Conservation (phyloP, 2,329 filamentous ascomycete genomes). For the Akanthomyces uredinophilus region DNA sequence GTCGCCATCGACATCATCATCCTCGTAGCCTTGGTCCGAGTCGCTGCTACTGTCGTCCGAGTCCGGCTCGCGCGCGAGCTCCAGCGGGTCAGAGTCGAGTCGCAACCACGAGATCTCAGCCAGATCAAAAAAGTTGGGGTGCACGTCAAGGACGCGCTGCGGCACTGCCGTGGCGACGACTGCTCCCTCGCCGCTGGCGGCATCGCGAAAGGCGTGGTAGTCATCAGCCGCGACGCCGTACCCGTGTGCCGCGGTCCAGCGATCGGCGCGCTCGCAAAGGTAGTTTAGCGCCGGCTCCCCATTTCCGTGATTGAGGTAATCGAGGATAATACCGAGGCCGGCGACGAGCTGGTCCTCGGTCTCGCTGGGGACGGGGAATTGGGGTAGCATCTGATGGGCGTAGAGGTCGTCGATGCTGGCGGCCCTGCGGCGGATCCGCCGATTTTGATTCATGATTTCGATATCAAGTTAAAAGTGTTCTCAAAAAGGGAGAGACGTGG, state of each 20-base stretch:
- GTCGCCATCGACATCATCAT: no score
- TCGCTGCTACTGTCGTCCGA: no score
- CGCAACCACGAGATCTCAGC: not conserved
- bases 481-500: no score
- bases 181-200: not conserved
- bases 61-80: no score
- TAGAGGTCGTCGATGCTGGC: no score
- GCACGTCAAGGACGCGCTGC: not conserved
- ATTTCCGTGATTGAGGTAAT: conserved; percentile 25
- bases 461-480: no score
- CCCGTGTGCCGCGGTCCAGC: not conserved
- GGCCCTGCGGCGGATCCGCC: no score
- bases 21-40: no score
- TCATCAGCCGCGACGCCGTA: not conserved
- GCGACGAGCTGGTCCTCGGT: not conserved
- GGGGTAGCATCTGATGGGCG: no score
- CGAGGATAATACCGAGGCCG: conserved; percentile 22
- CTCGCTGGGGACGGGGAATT: no score
- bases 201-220: not conserved
- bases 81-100: not conserved
- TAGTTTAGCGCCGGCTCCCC: conserved; percentile 1
- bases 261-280: not conserved
- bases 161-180: not conserved
- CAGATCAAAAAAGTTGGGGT: conserved; percentile 8
- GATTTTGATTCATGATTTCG: no score